A percentile compares a stretch with the other conserved stretches of the same genome.
Evolutionary conservation across 306 rosid species (phyloP).

Genomic region (Clitoria ternatea): DNA sequence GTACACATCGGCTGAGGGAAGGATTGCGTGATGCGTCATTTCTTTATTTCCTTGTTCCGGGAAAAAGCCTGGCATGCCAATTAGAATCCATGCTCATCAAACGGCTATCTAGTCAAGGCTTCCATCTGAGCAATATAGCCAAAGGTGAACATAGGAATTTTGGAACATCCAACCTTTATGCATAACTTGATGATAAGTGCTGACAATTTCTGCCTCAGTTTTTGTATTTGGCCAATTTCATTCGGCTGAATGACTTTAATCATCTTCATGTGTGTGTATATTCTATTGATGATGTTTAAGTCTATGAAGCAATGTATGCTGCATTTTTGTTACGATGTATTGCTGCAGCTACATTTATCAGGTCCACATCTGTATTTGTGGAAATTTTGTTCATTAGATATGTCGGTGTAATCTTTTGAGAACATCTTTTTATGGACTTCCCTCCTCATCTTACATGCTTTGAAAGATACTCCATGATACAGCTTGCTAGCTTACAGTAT

Average conservation of each 20-base stretch:
- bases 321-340: constrained; percentile 50
- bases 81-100: constrained; percentile 90
- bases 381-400: constrained; percentile 6
- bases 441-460: too few relatives aligned
- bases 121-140: constrained; percentile 57
- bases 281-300: not conserved
- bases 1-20: constrained; percentile 65
- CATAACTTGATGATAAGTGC: constrained; percentile 21
- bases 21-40: constrained; percentile 62
- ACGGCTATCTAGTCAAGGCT: constrained; percentile 74
- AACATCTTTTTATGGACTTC: too few relatives aligned
- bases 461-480: too few relatives aligned
- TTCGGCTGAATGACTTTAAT: constrained; percentile 1
- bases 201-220: not conserved
- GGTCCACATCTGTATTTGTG: constrained; percentile 5
- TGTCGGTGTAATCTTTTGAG: too few relatives aligned
- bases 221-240: not conserved
- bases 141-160: constrained; percentile 92
- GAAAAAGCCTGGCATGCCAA: constrained; percentile 90
- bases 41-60: constrained; percentile 62
- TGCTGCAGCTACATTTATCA: constrained; percentile 34
- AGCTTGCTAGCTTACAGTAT: too few relatives aligned
- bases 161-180: constrained; percentile 59
- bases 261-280: not conserved
- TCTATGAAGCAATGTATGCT: constrained; percentile 42